phyloP scores from a whole-genome alignment of 495 filamentous ascomycete genomes.

The Daldinia bambusicola region DNA sequence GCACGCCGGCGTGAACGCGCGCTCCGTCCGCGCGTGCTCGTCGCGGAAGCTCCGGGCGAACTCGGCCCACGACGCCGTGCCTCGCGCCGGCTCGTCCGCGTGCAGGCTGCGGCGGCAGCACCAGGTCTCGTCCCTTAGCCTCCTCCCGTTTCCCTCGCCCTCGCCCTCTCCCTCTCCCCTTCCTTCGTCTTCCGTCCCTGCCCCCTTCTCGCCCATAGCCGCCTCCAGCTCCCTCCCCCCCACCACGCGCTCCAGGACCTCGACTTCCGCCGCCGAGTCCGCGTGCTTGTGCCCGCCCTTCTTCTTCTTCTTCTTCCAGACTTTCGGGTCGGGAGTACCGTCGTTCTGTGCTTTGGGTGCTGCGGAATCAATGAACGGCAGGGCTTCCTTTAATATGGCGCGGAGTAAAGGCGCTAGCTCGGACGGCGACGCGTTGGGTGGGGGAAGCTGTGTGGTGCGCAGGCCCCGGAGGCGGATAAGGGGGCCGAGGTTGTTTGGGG shows the following conservation, averaged over 20 bases:
- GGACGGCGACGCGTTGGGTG: slow-evolving; percentile 29
- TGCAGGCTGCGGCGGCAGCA: slow-evolving; percentile 73
- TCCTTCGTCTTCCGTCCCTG: background rate
- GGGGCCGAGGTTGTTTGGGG: slow-evolving; percentile 38
- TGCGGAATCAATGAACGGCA: slow-evolving; percentile 63
- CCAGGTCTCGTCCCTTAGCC: slow-evolving; percentile 69
- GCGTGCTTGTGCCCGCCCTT: slow-evolving; percentile 57
- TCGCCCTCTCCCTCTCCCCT: background rate
- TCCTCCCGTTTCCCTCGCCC: slow-evolving; percentile 16
- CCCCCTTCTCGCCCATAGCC: slow-evolving; percentile 13
- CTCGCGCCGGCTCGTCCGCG: slow-evolving; percentile 59
- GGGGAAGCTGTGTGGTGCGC: slow-evolving; percentile 52
- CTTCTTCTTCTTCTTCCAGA: slow-evolving; percentile 55
- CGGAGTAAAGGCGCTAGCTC: slow-evolving; percentile 53
- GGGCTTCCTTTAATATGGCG: slow-evolving; percentile 64
- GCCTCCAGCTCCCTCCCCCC: slow-evolving; percentile 50
- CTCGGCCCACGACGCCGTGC: slow-evolving; percentile 73
- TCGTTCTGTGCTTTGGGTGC: slow-evolving; percentile 51
- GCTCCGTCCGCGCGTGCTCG: slow-evolving; percentile 74
- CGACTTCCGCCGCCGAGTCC: slow-evolving; percentile 58
- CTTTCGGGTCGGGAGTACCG: slow-evolving; percentile 45
- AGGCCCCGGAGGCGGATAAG: slow-evolving; percentile 58
- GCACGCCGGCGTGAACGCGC: slow-evolving; percentile 75
- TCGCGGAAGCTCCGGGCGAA: slow-evolving; percentile 69
- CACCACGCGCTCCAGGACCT: slow-evolving; percentile 58